Base-by-base conservation (phyloP, 2,329 filamentous ascomycete genomes). In the Diaporthe longicolla region DNA sequence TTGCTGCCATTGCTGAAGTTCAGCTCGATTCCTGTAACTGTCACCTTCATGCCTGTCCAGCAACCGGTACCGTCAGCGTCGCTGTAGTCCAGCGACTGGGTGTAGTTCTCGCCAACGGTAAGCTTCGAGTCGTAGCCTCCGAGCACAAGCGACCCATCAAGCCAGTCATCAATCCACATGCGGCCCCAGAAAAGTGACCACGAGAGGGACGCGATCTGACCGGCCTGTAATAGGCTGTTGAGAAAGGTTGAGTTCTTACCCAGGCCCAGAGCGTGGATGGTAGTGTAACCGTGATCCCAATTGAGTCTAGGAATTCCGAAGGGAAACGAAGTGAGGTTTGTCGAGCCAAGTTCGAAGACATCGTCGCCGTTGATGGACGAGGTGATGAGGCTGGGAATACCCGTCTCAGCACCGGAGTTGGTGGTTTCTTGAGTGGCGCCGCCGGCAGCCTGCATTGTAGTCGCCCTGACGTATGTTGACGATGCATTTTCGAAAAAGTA, bases 241-340 rank as follows among this genome's bases (percentile, higher is more conserved):
- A 57, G 54, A 35, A 57, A 57, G n/a, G 29, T 58, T n/a, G 55
- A 37, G 11, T 19, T 58, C 19, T 21, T 58, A 9, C 32, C 32
- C 24, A 21, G 15, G 24, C 24, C 50, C 15, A 29, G 24, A 82
- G 78, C 73, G 50, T 81, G 80, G 2, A 81, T 72, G 1, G 76
- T 76, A 0, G 78, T 82, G 71, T 80, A 80, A 10, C 79, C 78
- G 0, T 77, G 43, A 11, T 82, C 80, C 80, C 80, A 82, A 2
- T 71, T 70, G 17, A 76, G 74, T 0, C 77, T 76, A 0, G 81
- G 79, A 21, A 82, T 77, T n/a, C 80, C 81, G 19, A 81, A 75
- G 0, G 81, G 77, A 21, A 65, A 79, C 75, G 6, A 19, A 48
- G 3, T 75, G 4, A 79, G 6, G 37, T 73, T 73, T n/a, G 65